A percentile compares a stretch with the other conserved stretches of the same genome.
phyloP scores from a whole-genome alignment of 805 yeast genomes.

The Cyberlindnera amylophila region DNA sequence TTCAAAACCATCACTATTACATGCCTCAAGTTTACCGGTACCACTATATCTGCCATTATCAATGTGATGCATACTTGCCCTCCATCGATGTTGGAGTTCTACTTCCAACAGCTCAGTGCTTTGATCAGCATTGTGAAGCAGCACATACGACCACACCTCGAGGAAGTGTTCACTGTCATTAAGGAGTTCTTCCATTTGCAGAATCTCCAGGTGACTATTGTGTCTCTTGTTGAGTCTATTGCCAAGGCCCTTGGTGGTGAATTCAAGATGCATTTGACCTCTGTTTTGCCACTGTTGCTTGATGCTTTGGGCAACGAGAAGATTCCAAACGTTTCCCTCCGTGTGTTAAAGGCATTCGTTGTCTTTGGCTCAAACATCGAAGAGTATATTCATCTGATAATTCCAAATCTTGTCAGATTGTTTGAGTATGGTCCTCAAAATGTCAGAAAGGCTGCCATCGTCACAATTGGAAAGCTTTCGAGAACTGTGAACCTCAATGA shows the following conservation, averaged over 20 bases:
- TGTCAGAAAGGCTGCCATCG: constrained; percentile 70
- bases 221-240: constrained; percentile 76
- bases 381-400: constrained; percentile 78
- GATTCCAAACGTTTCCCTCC: constrained; percentile 59
- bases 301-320: constrained; percentile 73
- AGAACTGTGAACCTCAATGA: constrained; percentile 71
- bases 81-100: constrained; percentile 74
- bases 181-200: constrained; percentile 65
- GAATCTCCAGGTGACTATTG: constrained; percentile 71
- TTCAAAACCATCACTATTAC: constrained; percentile 85
- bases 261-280: constrained; percentile 79
- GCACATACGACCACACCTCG: constrained; percentile 80
- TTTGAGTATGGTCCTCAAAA: constrained; percentile 64
- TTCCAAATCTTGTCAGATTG: constrained; percentile 81
- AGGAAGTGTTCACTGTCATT: constrained; percentile 69
- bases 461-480: constrained; percentile 77
- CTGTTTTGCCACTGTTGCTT: constrained; percentile 69
- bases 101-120: constrained; percentile 83
- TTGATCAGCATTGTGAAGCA: constrained; percentile 80
- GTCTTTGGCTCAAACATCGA: constrained; percentile 85
- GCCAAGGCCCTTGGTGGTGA: constrained; percentile 89
- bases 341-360: constrained; percentile 78
- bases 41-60: constrained; percentile 83
- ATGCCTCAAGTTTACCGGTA: constrained; percentile 84
- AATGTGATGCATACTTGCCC: constrained; percentile 82